Conservation (phyloP, 2,329 filamentous ascomycete species). For the Hymenoscyphus occultus region DNA sequence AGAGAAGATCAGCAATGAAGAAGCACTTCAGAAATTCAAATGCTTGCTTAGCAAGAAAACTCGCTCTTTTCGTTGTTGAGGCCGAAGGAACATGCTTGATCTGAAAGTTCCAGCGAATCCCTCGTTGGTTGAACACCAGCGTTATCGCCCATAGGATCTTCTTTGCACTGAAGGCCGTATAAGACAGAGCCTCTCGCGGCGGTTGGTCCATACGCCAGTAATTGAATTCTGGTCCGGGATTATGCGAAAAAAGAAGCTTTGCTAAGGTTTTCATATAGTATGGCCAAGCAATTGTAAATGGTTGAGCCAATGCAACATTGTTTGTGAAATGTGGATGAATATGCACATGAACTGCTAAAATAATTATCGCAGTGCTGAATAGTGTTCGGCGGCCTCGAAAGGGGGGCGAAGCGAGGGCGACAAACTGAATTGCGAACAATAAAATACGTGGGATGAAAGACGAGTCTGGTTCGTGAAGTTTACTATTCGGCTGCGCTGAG, state of each 20-base stretch:
- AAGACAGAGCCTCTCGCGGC: slow-evolving; percentile 1
- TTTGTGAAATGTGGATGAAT: slow-evolving; percentile 12
- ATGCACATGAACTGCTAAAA: background rate
- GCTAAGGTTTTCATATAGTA: slow-evolving; percentile 6
- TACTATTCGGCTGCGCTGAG: too few relatives aligned
- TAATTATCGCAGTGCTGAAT: background rate
- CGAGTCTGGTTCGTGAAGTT: background rate
- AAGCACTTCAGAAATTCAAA: background rate
- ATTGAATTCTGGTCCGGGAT: slow-evolving; percentile 5
- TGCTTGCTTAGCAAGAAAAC: background rate
- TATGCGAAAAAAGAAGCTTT: slow-evolving; percentile 3
- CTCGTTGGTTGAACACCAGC: slow-evolving; percentile 11
- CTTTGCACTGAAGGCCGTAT: background rate
- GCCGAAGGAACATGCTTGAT: slow-evolving; percentile 9
- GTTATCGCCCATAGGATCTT: slow-evolving; percentile 8
- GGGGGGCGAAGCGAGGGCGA: slow-evolving; percentile 5
- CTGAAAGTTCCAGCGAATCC: slow-evolving; percentile 12
- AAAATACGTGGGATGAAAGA: background rate
- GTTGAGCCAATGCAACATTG: slow-evolving; percentile 8
- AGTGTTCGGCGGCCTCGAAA: background rate
- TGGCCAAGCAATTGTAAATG: slow-evolving; percentile 11
- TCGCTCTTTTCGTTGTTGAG: background rate
- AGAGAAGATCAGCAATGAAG: slow-evolving; percentile 1
- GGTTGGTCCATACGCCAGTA: slow-evolving; percentile 13
- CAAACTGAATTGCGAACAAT: background rate